Conservation (phyloP, 2,329 filamentous ascomycete genomes). For the Canariomyces notabilis region DNA sequence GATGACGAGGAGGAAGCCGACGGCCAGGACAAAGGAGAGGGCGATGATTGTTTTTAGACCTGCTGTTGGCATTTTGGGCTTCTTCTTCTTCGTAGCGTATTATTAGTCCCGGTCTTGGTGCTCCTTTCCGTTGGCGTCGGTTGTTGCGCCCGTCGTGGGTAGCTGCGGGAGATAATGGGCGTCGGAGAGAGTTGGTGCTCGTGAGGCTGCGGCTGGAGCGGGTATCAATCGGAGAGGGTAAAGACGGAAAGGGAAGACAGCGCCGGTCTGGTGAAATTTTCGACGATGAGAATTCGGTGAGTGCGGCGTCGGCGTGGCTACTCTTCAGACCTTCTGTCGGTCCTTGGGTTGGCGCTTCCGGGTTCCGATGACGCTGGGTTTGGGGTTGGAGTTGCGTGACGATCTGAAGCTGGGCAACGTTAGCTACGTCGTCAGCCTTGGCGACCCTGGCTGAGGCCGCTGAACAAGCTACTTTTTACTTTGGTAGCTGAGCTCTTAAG, state of each 20-base stretch:
- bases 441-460: too few species aligned
- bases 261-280: neutral
- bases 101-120: too few species aligned
- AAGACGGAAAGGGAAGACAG: neutral
- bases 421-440: slow-evolving; percentile 19
- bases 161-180: too few species aligned
- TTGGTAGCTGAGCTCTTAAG: neutral
- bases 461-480: neutral
- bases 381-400: slow-evolving; percentile 12
- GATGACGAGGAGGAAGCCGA: slow-evolving; percentile 98
- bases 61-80: slow-evolving; percentile 61
- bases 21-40: slow-evolving; percentile 96
- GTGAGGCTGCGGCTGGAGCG: neutral
- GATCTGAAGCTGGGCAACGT: slow-evolving; percentile 1
- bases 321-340: neutral
- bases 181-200: neutral
- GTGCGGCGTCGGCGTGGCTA: neutral
- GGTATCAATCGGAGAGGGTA: neutral
- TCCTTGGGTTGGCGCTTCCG: neutral
- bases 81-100: slow-evolving; percentile 5
- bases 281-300: neutral
- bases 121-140: neutral
- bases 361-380: slow-evolving; percentile 10
- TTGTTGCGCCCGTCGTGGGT: neutral
- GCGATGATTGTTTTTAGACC: slow-evolving; percentile 99